A percentile compares a stretch with the other conserved stretches of the same genome.
Conservation (phyloP, 768 basidiomycete species). For the Phlebiopsis gigantea region DNA sequence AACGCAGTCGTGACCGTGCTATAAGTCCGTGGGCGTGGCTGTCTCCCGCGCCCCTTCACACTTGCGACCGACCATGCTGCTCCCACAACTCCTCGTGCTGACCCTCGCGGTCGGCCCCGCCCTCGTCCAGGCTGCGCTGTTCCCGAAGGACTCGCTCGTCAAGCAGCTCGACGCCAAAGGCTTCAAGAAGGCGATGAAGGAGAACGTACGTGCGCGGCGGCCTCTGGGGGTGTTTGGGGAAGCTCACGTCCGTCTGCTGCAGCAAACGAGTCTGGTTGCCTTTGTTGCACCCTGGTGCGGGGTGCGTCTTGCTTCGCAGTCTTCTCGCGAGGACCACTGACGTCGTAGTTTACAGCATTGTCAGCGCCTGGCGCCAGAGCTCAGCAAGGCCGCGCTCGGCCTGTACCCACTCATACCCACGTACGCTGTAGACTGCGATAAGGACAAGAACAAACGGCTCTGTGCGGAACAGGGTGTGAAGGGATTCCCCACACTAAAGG, state of each 20-base stretch:
- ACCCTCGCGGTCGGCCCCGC: slow-evolving; percentile 37
- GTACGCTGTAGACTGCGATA: slow-evolving; percentile 94
- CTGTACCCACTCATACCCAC: slow-evolving; percentile 80
- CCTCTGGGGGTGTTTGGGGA: neutral
- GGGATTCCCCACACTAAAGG: slow-evolving; percentile 94
- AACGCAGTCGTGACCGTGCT: slow-evolving; percentile 5
- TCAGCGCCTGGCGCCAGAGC: slow-evolving; percentile 80
- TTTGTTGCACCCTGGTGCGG: slow-evolving; percentile 97
- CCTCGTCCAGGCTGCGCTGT: slow-evolving; percentile 46
- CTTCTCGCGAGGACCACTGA: neutral
- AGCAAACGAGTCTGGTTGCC: slow-evolving; percentile 78
- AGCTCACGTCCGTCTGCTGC: neutral
- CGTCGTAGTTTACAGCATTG: slow-evolving; percentile 66
- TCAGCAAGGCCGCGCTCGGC: slow-evolving; percentile 72
- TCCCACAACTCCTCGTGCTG: slow-evolving; percentile 31
- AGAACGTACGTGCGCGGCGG: slow-evolving; percentile 61
- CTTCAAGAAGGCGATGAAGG: slow-evolving; percentile 69
- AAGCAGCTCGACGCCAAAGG: slow-evolving; percentile 68
- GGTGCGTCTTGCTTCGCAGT: slow-evolving; percentile 37
- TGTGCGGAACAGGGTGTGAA: slow-evolving; percentile 83
- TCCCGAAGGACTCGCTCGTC: slow-evolving; percentile 40
- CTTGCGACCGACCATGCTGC: slow-evolving; percentile 20
- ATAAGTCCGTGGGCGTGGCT: slow-evolving; percentile 15
- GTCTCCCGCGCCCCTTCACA: slow-evolving; percentile 4
- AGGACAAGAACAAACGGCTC: slow-evolving; percentile 69